These are phyloP conservation scores for Coemansia furcata DNA, from an alignment of 192 early-diverging fungal species.

Conservation along the genomic window DNA sequence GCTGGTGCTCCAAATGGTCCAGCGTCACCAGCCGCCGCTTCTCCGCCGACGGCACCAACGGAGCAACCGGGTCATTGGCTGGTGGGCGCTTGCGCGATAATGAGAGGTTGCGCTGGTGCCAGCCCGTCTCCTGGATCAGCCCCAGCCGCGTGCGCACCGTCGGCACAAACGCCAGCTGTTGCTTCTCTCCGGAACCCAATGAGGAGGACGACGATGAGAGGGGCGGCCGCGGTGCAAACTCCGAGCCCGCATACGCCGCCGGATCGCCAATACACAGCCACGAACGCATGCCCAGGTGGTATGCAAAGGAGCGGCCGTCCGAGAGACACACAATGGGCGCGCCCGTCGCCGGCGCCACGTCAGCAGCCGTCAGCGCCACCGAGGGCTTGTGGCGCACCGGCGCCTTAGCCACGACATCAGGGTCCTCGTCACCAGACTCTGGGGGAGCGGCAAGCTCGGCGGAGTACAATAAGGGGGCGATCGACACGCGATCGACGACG, in stretches of 20 bases:
- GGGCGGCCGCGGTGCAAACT: slow-evolving; percentile 3
- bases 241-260: slow-evolving; percentile 12
- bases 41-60: background rate
- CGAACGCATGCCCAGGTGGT: slow-evolving; percentile 8
- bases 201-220: background rate
- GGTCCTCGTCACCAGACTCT: background rate
- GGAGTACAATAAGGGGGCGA: slow-evolving; percentile 41
- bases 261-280: slow-evolving; percentile 37
- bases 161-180: background rate
- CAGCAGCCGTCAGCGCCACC: slow-evolving; percentile 22
- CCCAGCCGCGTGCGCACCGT: slow-evolving; percentile 3
- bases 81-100: background rate
- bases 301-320: slow-evolving; percentile 26
- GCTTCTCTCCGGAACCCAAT: background rate
- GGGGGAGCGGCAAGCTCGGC: slow-evolving; percentile 1
- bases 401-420: background rate
- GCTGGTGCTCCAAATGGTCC: slow-evolving; percentile 52
- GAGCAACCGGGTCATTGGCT: too few species aligned
- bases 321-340: slow-evolving; percentile 17
- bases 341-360: slow-evolving; percentile 4
- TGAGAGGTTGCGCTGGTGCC: slow-evolving; percentile 9
- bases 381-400: slow-evolving; percentile 10
- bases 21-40: slow-evolving; percentile 23
- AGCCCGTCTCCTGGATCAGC: slow-evolving; percentile 17
- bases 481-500: slow-evolving; percentile 11